phyloP scores from a whole-genome alignment of 2,329 filamentous ascomycete species.

The Thielaviopsis punctulata region DNA sequence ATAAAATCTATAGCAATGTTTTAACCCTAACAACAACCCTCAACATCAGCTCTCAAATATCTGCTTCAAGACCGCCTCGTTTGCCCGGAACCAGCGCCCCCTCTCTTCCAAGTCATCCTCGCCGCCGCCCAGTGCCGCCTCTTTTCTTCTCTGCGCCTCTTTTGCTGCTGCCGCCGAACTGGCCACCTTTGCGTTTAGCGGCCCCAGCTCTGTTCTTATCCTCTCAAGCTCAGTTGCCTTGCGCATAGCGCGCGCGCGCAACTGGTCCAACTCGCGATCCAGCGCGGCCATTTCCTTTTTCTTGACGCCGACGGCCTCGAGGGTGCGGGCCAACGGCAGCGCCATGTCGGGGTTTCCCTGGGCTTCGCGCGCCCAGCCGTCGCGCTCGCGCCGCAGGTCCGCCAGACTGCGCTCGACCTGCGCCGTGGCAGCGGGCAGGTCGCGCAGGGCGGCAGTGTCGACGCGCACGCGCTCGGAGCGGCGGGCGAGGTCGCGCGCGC shows the following conservation, averaged over 20 bases:
- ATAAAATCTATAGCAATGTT: background rate
- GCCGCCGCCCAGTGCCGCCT: slow-evolving; percentile 41
- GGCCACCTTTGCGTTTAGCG: slow-evolving; percentile 48
- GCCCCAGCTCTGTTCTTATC: slow-evolving; percentile 48
- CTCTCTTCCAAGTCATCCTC: slow-evolving; percentile 60
- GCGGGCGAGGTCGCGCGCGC: slow-evolving; percentile 38
- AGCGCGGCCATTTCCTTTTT: slow-evolving; percentile 36
- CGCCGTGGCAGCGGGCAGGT: slow-evolving; percentile 33
- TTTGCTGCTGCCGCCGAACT: slow-evolving; percentile 49
- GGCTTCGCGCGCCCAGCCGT: slow-evolving; percentile 14
- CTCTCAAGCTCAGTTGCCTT: slow-evolving; percentile 52
- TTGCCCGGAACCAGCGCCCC: slow-evolving; percentile 56
- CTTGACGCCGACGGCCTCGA: slow-evolving; percentile 32
- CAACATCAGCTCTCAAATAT: background rate
- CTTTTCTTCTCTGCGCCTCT: slow-evolving; percentile 52
- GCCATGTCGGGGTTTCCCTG: slow-evolving; percentile 24
- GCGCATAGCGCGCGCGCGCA: slow-evolving; percentile 43
- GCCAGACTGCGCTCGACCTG: slow-evolving; percentile 32
- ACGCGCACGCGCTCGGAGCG: slow-evolving; percentile 33
- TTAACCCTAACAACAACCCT: too few relatives aligned
- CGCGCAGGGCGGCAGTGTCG: slow-evolving; percentile 30
- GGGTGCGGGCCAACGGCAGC: slow-evolving; percentile 40
- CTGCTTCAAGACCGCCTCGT: slow-evolving; percentile 42
- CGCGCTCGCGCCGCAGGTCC: slow-evolving; percentile 26
- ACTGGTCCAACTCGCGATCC: slow-evolving; percentile 44